Evolutionary conservation across 768 basidiomycete species (phyloP).

Genomic region (Gymnopilus junonius): DNA sequence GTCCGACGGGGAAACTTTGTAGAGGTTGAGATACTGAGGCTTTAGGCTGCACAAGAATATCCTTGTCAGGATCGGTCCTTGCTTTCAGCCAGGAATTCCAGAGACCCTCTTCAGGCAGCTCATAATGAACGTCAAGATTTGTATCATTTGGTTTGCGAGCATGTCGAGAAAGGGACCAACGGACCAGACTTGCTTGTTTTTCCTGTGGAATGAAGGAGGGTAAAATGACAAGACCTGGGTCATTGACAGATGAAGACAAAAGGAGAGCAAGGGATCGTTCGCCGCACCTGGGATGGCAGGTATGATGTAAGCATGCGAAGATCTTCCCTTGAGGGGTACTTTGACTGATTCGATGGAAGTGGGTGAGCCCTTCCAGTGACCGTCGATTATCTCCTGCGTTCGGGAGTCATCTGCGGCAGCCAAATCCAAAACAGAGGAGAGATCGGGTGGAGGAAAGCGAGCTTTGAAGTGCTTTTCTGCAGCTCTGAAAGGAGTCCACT

Average conservation of each 20-base stretch:
- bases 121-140: conserved; percentile 88
- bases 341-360: conserved; percentile 38
- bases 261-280: not conserved
- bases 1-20: conserved; percentile 45
- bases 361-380: conserved; percentile 51
- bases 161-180: conserved; percentile 77
- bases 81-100: conserved; percentile 67
- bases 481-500: conserved; percentile 77
- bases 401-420: conserved; percentile 47
- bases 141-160: conserved; percentile 84
- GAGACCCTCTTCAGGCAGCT: conserved; percentile 72
- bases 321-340: conserved; percentile 29
- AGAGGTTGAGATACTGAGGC: conserved; percentile 32
- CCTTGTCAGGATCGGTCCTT: conserved; percentile 31
- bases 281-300: conserved; percentile 61
- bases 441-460: conserved; percentile 76
- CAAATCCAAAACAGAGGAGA: conserved; percentile 71
- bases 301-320: conserved; percentile 47
- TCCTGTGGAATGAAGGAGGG: conserved; percentile 69
- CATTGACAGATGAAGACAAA: not conserved
- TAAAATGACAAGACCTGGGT: conserved; percentile 80
- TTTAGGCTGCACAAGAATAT: conserved; percentile 49
- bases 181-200: conserved; percentile 71
- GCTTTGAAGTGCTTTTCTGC: conserved; percentile 85
- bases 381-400: conserved; percentile 44